Percentiles rank a stretch among this genome's conserved stretches.
phyloP scores from a whole-genome alignment of 768 basidiomycete genomes.

The Rubroboletus pulcherrimus region DNA sequence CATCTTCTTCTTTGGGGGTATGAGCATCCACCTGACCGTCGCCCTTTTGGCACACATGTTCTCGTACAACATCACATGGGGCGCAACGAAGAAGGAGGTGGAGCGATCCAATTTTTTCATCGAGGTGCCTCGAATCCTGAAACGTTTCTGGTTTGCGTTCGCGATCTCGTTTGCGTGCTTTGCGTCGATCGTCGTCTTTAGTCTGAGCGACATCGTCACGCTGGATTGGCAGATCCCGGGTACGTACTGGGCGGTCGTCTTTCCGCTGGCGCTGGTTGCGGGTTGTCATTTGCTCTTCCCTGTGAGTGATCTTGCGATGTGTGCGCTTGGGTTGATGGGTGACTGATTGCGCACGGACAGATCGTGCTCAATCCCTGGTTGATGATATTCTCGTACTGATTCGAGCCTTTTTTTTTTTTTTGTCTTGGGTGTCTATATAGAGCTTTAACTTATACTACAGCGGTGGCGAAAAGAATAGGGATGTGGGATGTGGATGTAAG shows the following conservation, averaged over 20 bases:
- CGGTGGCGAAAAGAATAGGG: neutral
- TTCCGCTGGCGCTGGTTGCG: constrained; percentile 69
- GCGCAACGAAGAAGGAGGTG: constrained; percentile 74
- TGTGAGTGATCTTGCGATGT: constrained; percentile 37
- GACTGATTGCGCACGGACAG: constrained; percentile 28
- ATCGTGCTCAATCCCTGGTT: constrained; percentile 87
- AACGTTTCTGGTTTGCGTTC: constrained; percentile 71
- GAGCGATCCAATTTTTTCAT: constrained; percentile 88
- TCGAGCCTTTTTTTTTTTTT: neutral
- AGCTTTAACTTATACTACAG: neutral
- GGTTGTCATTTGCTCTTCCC: constrained; percentile 73
- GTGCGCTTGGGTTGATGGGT: neutral
- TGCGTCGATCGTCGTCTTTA: constrained; percentile 55
- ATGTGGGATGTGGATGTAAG: neutral
- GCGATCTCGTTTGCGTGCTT: constrained; percentile 49
- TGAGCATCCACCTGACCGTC: constrained; percentile 48
- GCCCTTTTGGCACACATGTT: constrained; percentile 58
- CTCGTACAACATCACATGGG: constrained; percentile 59
- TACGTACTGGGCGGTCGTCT: constrained; percentile 66
- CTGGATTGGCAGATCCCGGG: constrained; percentile 60
- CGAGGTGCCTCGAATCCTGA: constrained; percentile 80
- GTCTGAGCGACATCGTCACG: constrained; percentile 50
- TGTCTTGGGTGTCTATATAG: neutral
- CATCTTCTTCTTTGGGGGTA: constrained; percentile 55
- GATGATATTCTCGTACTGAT: constrained; percentile 71